A percentile compares a stretch with the other conserved stretches of the same genome.
Evolutionary conservation across 2,329 filamentous ascomycete genomes (phyloP).

Genomic region (Rhynchosporium secalis): DNA sequence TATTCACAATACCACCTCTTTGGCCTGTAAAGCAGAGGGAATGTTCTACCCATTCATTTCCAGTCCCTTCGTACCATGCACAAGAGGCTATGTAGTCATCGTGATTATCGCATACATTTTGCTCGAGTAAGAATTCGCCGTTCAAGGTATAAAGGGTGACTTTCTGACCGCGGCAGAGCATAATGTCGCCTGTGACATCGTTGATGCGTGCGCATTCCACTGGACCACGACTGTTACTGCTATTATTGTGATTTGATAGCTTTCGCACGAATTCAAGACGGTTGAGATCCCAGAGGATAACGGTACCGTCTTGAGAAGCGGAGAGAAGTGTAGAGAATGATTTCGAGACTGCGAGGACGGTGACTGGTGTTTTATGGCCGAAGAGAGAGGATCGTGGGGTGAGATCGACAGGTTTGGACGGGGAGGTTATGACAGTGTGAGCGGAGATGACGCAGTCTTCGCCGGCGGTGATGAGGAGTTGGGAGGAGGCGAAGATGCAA

Average conservation of each 20-base stretch:
- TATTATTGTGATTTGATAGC: slow-evolving; percentile 42
- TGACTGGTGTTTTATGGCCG: slow-evolving; percentile 84
- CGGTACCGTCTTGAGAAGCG: slow-evolving; percentile 76
- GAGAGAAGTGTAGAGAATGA: slow-evolving; percentile 88
- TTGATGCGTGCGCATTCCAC: slow-evolving; percentile 82
- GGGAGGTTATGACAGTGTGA: slow-evolving; percentile 67
- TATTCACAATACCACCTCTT: slow-evolving; percentile 77
- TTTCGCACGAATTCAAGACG: slow-evolving; percentile 81
- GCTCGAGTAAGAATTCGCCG: slow-evolving; percentile 76
- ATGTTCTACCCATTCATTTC: slow-evolving; percentile 88
- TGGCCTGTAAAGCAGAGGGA: slow-evolving; percentile 90
- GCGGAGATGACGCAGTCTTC: slow-evolving; percentile 90
- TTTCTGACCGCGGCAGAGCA: slow-evolving; percentile 75
- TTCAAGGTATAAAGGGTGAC: slow-evolving; percentile 85
- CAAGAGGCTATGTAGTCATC: slow-evolving; percentile 81
- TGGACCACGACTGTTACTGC: slow-evolving; percentile 51
- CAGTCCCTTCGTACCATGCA: slow-evolving; percentile 90
- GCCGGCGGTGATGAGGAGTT: slow-evolving; percentile 87
- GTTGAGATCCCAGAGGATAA: slow-evolving; percentile 94
- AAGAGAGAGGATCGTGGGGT: slow-evolving; percentile 79
- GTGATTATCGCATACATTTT: slow-evolving; percentile 70
- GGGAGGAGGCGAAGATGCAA: slow-evolving; percentile 82
- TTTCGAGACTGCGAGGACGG: slow-evolving; percentile 78
- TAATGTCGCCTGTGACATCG: slow-evolving; percentile 85
- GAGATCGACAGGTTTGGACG: slow-evolving; percentile 73